Evolutionary conservation across 1,284 basidiomycete species (phyloP).

Genomic region (Ustilago trichophora): DNA sequence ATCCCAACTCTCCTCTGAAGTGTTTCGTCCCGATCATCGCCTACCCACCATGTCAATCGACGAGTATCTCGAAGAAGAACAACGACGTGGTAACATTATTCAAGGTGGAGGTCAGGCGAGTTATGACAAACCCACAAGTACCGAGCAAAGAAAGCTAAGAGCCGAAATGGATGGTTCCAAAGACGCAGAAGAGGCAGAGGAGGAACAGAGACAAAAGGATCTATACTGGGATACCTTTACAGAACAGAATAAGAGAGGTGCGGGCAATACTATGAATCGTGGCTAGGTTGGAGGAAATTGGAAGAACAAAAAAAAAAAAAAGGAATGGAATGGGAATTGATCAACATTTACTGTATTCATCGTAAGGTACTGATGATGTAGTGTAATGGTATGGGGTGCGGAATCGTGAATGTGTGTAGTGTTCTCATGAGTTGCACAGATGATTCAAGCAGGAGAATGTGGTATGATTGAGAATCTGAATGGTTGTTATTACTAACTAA

Average conservation of each 20-base stretch:
- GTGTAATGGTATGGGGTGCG: too few relatives aligned
- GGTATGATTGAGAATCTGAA: too few relatives aligned
- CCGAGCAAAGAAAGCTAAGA: conserved; percentile 64
- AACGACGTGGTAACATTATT: conserved; percentile 83
- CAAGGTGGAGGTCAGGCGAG: conserved; percentile 73
- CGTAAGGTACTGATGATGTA: too few relatives aligned
- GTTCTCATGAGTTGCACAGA: too few relatives aligned
- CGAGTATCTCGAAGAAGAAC: conserved; percentile 89
- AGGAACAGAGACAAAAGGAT: conserved; percentile 67
- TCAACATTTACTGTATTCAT: too few relatives aligned
- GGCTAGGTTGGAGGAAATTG: conserved; percentile 69
- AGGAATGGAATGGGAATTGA: too few relatives aligned
- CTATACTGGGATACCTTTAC: conserved; percentile 56
- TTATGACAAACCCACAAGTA: conserved; percentile 62
- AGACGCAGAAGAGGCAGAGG: conserved; percentile 76
- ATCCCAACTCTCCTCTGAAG: conserved; percentile 77
- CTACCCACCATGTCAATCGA: conserved; percentile 96
- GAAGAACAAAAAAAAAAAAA: too few relatives aligned
- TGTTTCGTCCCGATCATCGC: conserved; percentile 85
- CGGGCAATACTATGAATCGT: conserved; percentile 93
- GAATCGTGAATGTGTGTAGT: too few relatives aligned
- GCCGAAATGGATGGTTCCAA: conserved; percentile 81
- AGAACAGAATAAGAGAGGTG: conserved; percentile 71
- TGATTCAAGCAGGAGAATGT: too few relatives aligned
- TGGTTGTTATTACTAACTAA: too few relatives aligned